Conservation (phyloP, 2,329 filamentous ascomycete species). For the Elsinoe necatrix region DNA sequence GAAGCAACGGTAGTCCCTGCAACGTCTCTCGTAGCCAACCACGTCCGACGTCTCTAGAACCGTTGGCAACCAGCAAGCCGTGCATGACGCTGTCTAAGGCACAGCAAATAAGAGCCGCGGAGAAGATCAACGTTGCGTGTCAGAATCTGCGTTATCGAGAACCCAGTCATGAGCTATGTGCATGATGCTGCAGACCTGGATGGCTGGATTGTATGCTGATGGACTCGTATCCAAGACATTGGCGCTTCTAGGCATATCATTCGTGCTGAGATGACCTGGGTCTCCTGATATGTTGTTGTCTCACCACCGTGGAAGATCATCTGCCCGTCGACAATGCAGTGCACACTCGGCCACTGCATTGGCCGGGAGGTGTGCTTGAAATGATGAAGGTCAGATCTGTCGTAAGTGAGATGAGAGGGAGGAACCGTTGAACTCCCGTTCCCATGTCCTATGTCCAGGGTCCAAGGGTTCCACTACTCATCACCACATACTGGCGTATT, state of each 20-base stretch:
- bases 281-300: neutral
- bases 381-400: neutral
- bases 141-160: neutral
- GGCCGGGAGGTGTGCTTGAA: neutral
- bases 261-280: neutral
- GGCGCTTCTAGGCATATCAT: neutral
- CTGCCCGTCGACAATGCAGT: neutral
- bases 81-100: neutral
- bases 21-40: conserved; percentile 2
- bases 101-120: neutral
- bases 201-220: neutral
- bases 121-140: neutral
- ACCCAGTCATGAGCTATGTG: neutral
- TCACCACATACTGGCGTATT: too few species aligned
- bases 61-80: neutral
- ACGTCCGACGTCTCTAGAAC: conserved; percentile 2
- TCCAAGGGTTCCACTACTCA: neutral
- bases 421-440: neutral
- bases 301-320: neutral
- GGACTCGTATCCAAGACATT: neutral
- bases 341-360: neutral
- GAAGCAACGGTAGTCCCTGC: neutral
- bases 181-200: neutral
- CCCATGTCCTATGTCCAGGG: neutral
- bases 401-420: neutral